Conservation (phyloP, 1,284 basidiomycete genomes). For the Cerioporus squamosus region DNA sequence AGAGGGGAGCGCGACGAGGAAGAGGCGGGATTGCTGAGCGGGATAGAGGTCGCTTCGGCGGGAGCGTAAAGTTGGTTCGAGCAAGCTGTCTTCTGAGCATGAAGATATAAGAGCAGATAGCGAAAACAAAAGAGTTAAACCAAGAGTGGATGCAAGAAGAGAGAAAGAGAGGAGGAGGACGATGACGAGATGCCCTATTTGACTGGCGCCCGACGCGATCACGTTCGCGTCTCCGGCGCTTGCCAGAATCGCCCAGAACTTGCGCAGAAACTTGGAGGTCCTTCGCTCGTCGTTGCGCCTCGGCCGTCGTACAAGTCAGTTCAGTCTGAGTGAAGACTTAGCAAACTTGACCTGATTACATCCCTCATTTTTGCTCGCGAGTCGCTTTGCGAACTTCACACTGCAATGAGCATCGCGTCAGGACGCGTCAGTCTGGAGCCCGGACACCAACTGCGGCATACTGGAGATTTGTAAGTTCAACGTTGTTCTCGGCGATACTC, state of each 20-base stretch:
- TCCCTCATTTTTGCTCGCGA: no score
- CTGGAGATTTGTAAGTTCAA: no score
- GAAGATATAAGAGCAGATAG: not conserved
- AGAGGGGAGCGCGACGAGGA: constrained; percentile 21
- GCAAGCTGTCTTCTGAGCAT: constrained; percentile 17
- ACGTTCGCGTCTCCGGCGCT: constrained; percentile 1
- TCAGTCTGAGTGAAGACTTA: no score
- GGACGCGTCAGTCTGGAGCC: no score
- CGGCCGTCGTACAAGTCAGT: no score
- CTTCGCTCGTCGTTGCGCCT: no score
- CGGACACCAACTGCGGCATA: no score
- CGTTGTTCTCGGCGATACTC: no score
- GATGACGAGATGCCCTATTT: not conserved
- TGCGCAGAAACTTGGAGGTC: not conserved
- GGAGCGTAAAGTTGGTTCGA: constrained; percentile 1
- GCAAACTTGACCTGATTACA: no score
- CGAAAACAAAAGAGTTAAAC: not conserved
- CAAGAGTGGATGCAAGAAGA: not conserved
- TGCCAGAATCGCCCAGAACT: not conserved
- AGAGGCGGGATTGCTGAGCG: constrained; percentile 14
- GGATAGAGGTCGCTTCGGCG: constrained; percentile 3
- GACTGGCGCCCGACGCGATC: constrained; percentile 16
- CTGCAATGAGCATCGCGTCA: no score
- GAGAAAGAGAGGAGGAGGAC: not conserved
- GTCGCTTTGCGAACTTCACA: no score